A percentile compares a stretch with the other conserved stretches of the same genome.
Evolutionary conservation across 106 monocot species (phyloP).

Genomic region (Dioscorea alata): DNA sequence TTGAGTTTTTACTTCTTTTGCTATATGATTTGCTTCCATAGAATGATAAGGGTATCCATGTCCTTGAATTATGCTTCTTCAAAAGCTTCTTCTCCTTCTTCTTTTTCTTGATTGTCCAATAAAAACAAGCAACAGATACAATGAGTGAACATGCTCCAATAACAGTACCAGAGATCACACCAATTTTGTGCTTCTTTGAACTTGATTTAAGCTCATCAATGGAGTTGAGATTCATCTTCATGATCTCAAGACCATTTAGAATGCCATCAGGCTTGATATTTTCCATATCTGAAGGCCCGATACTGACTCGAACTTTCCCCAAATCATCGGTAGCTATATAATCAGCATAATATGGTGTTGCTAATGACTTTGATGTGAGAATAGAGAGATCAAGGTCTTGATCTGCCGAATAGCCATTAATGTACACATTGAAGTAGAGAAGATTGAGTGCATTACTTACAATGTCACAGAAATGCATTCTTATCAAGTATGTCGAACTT

Average conservation of each 20-base stretch:
- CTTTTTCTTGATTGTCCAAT: constrained; percentile 9
- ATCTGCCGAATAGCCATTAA: constrained; percentile 19
- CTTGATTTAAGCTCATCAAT: not conserved
- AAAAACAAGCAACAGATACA: constrained; percentile 9
- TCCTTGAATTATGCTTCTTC: constrained; percentile 12
- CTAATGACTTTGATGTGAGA: constrained; percentile 3
- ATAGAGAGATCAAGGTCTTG: constrained; percentile 30
- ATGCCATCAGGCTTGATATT: constrained; percentile 36
- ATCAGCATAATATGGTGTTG: constrained; percentile 41
- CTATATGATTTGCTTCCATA: constrained; percentile 23
- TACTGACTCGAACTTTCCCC: constrained; percentile 30
- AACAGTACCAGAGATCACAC: constrained; percentile 32
- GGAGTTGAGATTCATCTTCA: constrained; percentile 19
- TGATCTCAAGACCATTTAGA: constrained; percentile 69
- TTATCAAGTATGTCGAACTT: constrained; percentile 40
- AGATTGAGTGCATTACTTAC: constrained; percentile 23
- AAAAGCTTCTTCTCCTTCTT: constrained; percentile 1
- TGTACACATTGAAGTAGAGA: constrained; percentile 53
- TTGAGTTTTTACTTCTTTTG: constrained; percentile 33
- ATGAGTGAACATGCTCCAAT: constrained; percentile 30
- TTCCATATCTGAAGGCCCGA: constrained; percentile 30
- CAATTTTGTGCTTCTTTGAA: not conserved
- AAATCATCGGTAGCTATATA: constrained; percentile 24
- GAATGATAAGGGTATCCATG: constrained; percentile 38
- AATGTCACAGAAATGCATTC: constrained; percentile 84